Evolutionary conservation across 1,139 yeast species (phyloP).

Genomic region (Geotrichum cucujoidarum): DNA sequence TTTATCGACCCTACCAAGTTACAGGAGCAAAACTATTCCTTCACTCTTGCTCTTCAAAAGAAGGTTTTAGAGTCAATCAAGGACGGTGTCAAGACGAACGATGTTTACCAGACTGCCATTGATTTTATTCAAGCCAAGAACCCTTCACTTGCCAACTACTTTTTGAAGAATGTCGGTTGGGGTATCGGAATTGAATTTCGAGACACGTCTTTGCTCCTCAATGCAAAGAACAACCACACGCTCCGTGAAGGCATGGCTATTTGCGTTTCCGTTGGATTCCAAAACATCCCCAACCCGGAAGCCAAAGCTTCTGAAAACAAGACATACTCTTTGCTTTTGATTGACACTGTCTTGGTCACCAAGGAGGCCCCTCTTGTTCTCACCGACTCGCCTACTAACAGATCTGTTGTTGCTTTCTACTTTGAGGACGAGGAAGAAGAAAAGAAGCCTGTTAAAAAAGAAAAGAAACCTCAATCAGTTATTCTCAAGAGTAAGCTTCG

Average conservation of each 20-base stretch:
- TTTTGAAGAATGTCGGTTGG: slow-evolving; percentile 84
- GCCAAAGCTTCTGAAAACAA: slow-evolving; percentile 46
- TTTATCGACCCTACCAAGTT: slow-evolving; percentile 82
- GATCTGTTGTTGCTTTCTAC: slow-evolving; percentile 76
- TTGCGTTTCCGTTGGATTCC: slow-evolving; percentile 74
- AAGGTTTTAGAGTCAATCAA: slow-evolving; percentile 56
- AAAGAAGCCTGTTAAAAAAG: slow-evolving; percentile 23
- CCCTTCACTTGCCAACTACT: slow-evolving; percentile 60
- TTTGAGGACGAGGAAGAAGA: slow-evolving; percentile 60
- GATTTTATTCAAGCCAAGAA: slow-evolving; percentile 50
- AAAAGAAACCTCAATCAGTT: slow-evolving; percentile 24
- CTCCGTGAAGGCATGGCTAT: slow-evolving; percentile 71
- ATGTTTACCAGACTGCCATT: slow-evolving; percentile 60
- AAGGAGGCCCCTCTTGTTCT: slow-evolving; percentile 51
- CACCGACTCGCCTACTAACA: slow-evolving; percentile 68
- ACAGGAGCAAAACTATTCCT: slow-evolving; percentile 75
- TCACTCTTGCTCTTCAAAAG: slow-evolving; percentile 54
- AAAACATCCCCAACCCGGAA: slow-evolving; percentile 44
- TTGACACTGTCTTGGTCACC: slow-evolving; percentile 78
- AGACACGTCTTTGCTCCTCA: slow-evolving; percentile 70
- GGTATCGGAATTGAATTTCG: slow-evolving; percentile 87
- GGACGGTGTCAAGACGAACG: slow-evolving; percentile 62
- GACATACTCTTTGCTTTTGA: slow-evolving; percentile 62
- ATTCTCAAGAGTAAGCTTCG: slow-evolving; percentile 76
- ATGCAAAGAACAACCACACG: slow-evolving; percentile 64